Evolutionary conservation across 768 basidiomycete species (phyloP).

Genomic region (Chalciporus sphaerocephalus): DNA sequence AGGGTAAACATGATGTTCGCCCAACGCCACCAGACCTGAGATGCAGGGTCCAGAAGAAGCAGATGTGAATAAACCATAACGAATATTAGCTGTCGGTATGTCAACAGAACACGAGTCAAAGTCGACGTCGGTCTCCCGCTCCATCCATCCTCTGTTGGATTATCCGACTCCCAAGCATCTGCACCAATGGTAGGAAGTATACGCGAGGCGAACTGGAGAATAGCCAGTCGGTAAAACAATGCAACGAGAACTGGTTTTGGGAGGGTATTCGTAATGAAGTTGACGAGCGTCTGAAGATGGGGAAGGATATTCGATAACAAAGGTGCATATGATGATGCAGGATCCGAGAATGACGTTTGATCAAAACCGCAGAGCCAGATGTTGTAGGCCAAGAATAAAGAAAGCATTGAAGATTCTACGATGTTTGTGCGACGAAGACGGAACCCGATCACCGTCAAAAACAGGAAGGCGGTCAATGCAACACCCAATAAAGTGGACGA

Average conservation of each 20-base stretch:
- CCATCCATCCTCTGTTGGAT: slow-evolving; percentile 58
- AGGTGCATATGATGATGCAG: slow-evolving; percentile 73
- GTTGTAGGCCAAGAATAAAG: slow-evolving; percentile 85
- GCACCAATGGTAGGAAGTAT: slow-evolving; percentile 83
- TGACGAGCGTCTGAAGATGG: slow-evolving; percentile 72
- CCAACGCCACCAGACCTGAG: slow-evolving; percentile 95
- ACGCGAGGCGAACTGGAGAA: slow-evolving; percentile 76
- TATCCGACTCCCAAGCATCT: slow-evolving; percentile 72
- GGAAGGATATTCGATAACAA: slow-evolving; percentile 75
- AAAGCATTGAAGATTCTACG: slow-evolving; percentile 84
- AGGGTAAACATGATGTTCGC: slow-evolving; percentile 86
- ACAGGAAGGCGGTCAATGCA: slow-evolving; percentile 82
- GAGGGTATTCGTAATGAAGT: slow-evolving; percentile 80
- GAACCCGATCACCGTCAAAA: slow-evolving; percentile 90
- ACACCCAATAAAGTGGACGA: slow-evolving; percentile 87
- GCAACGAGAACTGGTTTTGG: slow-evolving; percentile 82
- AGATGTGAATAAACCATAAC: slow-evolving; percentile 86
- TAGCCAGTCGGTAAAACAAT: slow-evolving; percentile 72
- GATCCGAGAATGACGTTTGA: slow-evolving; percentile 65
- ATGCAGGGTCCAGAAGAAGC: slow-evolving; percentile 77
- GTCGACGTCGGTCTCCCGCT: slow-evolving; percentile 74
- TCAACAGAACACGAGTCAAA: slow-evolving; percentile 67
- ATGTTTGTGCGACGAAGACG: slow-evolving; percentile 84
- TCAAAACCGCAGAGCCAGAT: slow-evolving; percentile 87
- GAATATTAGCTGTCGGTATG: slow-evolving; percentile 81